Base-by-base conservation (phyloP, 2,329 filamentous ascomycete genomes). In the Colletotrichum melonis region DNA sequence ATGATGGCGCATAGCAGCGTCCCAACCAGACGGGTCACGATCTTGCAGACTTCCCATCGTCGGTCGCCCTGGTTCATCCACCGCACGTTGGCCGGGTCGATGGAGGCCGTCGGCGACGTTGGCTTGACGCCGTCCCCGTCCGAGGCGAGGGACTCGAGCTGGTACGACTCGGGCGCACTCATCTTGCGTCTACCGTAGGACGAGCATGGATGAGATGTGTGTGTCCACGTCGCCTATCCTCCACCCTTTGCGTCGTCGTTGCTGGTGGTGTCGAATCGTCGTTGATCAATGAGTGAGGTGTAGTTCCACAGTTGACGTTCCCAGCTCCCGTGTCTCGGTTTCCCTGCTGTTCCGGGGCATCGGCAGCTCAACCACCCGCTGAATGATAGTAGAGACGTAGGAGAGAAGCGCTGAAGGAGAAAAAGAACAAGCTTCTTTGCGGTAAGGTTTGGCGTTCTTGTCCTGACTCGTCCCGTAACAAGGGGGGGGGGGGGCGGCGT, bases 41-140 rank as follows among this genome's bases (percentile, higher is more conserved):
- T 67, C 69, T 78, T 79, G 67, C 73, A 63, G 55, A 76, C 63
- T 52, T 78, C 74, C 77, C 78, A 80, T 12, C 62, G 35, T 57
- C 63, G 70, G 30, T 59, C 70, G 56, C 69, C 62, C 35, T 69
- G 60, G 54, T 69, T 62, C 30, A 72, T 54, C 71, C 72, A 75
- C 7, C 72, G 49, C 28, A 72, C 72, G 35, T 74, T 46, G 12
- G 67, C 59, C 63, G 58, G 72, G 62, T 72, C 56, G 76, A 74
- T 72, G 77, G 46, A 65, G 16, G 55, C 67, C 11, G 67, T 24
- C 8, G 65, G 65, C 38, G 66, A 64, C 12, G 70, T 46, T 4
- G 75, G 28, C 78, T 78, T 60, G 80, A 76, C 22, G 75, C 67
- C 74, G 28, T 75, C 74, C 6, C 67, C 70, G 5, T 76, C 70